A percentile compares a stretch with the other conserved stretches of the same genome.
These are phyloP conservation scores for Ustilago trichophora DNA, from an alignment of 1,284 basidiomycete species.

Conservation along the genomic window DNA sequence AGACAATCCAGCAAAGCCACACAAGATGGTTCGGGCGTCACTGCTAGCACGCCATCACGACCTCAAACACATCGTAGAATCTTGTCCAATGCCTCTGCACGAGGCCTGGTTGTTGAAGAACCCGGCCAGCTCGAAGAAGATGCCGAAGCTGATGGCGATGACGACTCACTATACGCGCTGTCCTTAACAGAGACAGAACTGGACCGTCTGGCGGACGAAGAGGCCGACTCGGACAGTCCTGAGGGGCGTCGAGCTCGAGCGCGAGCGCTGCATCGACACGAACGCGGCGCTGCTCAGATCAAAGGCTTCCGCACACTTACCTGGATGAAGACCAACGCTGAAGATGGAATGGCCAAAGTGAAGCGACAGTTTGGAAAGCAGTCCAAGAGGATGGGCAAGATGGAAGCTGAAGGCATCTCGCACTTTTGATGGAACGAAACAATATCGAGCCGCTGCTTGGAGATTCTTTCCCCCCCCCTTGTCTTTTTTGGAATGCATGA, in stretches of 20 bases:
- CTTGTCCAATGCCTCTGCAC: conserved; percentile 9
- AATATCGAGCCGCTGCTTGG: no score
- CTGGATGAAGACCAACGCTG: conserved; percentile 59
- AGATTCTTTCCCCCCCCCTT: no score
- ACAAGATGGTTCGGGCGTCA: no score
- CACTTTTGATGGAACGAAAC: conserved; percentile 36
- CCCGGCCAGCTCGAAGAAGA: conserved; percentile 23
- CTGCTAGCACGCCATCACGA: no score
- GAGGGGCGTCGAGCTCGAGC: conserved; percentile 37
- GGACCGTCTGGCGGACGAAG: conserved; percentile 26
- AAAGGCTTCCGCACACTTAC: conserved; percentile 54
- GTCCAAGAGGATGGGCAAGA: conserved; percentile 51
- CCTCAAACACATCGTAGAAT: conserved; percentile 12
- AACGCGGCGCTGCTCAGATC: conserved; percentile 57
- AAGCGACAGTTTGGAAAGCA: conserved; percentile 47
- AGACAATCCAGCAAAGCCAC: conserved; percentile 7
- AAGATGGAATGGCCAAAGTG: conserved; percentile 41
- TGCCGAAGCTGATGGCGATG: conserved; percentile 5
- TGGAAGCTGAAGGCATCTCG: conserved; percentile 60
- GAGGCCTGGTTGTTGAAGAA: conserved; percentile 5
- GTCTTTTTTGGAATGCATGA: no score
- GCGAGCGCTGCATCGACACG: conserved; percentile 50
- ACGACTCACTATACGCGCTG: conserved; percentile 34
- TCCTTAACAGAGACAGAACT: conserved; percentile 39
- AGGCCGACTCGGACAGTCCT: conserved; percentile 31